Base-by-base conservation (phyloP, 306 rosid genomes). In the Abrus pulchellus region DNA sequence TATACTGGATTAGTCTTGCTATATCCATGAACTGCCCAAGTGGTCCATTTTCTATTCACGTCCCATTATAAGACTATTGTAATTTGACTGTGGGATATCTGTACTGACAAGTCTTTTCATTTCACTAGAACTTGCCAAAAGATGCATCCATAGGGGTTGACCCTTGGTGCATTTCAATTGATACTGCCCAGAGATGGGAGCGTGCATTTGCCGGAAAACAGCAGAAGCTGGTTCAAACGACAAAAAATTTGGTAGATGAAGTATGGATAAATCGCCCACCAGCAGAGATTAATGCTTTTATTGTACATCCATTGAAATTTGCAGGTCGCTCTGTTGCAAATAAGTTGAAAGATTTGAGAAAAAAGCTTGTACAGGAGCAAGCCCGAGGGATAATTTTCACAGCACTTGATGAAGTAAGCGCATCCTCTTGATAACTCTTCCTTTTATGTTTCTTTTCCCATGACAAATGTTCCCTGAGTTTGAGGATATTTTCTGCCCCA, bases 131-230 rank as follows among this genome's bases (percentile, higher is more conserved):
- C 86, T 86, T 96, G 72, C 90, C 90, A 4, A 84, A 83, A 60
- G 90, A 75, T 67, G 92, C 94, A 7, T 86, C 90, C 59, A 63
- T 93, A 81, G 99, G 99, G 79, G 91, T 96, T 68, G 99, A 96
- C 82, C 93, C 97, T 20, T 96, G 99, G 99, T 92, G 98, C 85
- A 83, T 89, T 75, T 93, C 99, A 41, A 83, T 96, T 44, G 94
- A 90, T 81, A 88, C 96, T 1, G 94, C 98, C 48, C 91, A 90
- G 83, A 92, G 83, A 77, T 96, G 98, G 98, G 91, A 90, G 83
- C 90, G 68, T 44, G 85, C 93, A 45, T 96, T 93, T 85, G 77
- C 79, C 33, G 78, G 52, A 72, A 96, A 89, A 84, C 85, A 84
- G 63, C 99, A 92, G 92, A 93, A 92, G 86, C 86, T 96, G 85